Evolutionary conservation across 305 asterid species (phyloP), one percentile per base, ranked within the genome.

Genomic region (Solanum hybrid): DNA sequence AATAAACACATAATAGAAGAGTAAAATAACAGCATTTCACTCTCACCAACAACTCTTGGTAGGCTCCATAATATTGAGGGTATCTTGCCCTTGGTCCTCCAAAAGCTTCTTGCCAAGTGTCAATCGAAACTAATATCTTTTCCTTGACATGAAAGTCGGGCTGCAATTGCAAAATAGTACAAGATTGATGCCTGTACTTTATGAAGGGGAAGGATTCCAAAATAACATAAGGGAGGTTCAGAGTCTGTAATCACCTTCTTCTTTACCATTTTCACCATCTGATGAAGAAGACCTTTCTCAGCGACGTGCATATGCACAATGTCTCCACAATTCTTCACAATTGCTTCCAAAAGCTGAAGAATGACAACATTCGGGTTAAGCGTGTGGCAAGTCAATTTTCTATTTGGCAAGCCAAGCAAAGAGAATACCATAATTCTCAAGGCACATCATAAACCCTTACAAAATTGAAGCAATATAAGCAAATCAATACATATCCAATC

Each of bases 21-120:
- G 87, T 56, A 19, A 31, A 85, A 60, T 10, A 85, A 4, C 31
- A 19, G 35, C 24, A 13, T 80, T 64, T 80, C 86, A 11, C 40
- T 56, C 95, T 84, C 92, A 97, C 99, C 98, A 96, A 88, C 90
- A 97, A 93, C 93, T 96, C 99, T 94, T 96, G 99, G 93, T 97
- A 97, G 87, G 99, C 98, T 24, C 91, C 95, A 92, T 91, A 95
- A 91, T 93, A 97, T 91, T 97, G 99, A 69, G 99, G 99, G 92
- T 96, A 96, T 93, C 96, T 95, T 71, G 95, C 98, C 93, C 97
- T 93, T 88, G 98, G 92, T 91, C 99, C 99, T 90, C 99, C 99
- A 94, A 97, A 95, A 89, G 99, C 99, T 93, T 97, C 99, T 96
- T 97, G 99, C 99, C 99, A 97, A 72, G 98, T 97, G 93, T 97